Evolutionary conservation across 2,329 filamentous ascomycete species (phyloP), one percentile per base, ranked within the genome.

Genomic region (Cladorrhinum sp.): DNA sequence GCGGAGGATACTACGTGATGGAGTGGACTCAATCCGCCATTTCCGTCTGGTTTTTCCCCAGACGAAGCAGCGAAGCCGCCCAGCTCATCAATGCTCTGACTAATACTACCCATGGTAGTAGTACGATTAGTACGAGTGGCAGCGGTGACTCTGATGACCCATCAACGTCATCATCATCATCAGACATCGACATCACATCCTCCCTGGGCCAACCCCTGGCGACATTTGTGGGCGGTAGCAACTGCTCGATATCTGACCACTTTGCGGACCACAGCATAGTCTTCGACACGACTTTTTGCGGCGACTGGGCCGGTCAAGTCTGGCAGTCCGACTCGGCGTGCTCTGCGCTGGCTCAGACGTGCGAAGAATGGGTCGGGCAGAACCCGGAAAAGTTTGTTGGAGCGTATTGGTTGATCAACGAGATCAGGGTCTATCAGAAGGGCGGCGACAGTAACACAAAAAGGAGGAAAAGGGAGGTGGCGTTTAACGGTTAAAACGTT

Each of bases 201-300:
- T 74, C 69, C n/a, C 96, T 92, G 88, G 87, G 86, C 12, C 76
- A 73, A 0, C 90, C 93, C 0, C 72, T 82, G 1, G 90, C 89
- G 9, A 79, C 79, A 32, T 97, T 96, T 75, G 75, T 79, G 3
- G 84, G 85, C 10, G 82, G 79, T 45, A 85, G 83, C 1, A 80
- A 78, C 59, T 97, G 93, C 75, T 77, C 93, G 67, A 89, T 96
- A 65, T 78, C 86, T 62, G 65, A 75, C 1, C 82, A 88, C 73
- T 96, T 97, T 77, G 77, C 78, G 62, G 75, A 88, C 62, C 83
- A 96, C 77, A 84, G 88, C 67, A 86, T 97, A 64, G 84, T 93
- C 64, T 87, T 95, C 74, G 86, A 93, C 75, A 95, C 87, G 0
- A 90, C 89, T 5, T 91, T 96, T 73, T 97, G 93, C 74, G 93